Percentiles rank a stretch among this genome's conserved stretches.
Conservation (phyloP, 1,284 basidiomycete genomes). For the Ceratobasidium sp. region DNA sequence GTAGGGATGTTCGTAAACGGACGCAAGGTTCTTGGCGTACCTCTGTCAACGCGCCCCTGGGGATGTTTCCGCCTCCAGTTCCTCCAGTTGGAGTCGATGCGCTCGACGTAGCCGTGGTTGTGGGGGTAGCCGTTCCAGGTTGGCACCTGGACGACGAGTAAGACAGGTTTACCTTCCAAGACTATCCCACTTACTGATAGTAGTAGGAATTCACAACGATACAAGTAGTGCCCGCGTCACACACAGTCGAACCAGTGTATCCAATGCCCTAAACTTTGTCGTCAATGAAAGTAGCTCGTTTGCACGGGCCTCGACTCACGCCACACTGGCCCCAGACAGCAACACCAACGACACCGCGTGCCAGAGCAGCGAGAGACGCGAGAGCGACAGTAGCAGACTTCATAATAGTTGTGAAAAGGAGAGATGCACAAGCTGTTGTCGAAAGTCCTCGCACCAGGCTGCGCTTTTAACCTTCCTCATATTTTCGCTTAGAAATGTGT, state of each 20-base stretch:
- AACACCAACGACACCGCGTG: constrained; percentile 10
- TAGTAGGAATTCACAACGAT: constrained; percentile 5
- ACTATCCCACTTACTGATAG: neutral
- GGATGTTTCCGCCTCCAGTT: neutral
- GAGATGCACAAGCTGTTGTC: neutral
- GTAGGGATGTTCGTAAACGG: no score
- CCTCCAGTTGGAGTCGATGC: neutral
- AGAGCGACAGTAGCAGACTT: constrained; percentile 24
- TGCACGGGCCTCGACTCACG: neutral
- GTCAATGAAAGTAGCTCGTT: no score
- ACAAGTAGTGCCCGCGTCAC: constrained; percentile 4
- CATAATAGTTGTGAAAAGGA: constrained; percentile 10
- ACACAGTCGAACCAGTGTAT: neutral
- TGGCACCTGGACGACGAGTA: neutral
- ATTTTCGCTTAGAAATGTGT: neutral
- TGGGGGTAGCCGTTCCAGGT: neutral
- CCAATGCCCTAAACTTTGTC: constrained; percentile 8
- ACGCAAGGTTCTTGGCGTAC: neutral
- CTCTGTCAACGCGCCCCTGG: constrained; percentile 2
- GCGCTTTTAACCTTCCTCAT: constrained; percentile 21
- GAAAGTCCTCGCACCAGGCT: neutral
- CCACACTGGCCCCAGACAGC: constrained; percentile 38
- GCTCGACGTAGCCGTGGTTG: neutral
- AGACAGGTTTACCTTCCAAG: neutral
- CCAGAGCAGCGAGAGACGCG: constrained; percentile 17